Base-by-base conservation (phyloP, 208 protist genomes). In the Leishmania martiniquensis region DNA sequence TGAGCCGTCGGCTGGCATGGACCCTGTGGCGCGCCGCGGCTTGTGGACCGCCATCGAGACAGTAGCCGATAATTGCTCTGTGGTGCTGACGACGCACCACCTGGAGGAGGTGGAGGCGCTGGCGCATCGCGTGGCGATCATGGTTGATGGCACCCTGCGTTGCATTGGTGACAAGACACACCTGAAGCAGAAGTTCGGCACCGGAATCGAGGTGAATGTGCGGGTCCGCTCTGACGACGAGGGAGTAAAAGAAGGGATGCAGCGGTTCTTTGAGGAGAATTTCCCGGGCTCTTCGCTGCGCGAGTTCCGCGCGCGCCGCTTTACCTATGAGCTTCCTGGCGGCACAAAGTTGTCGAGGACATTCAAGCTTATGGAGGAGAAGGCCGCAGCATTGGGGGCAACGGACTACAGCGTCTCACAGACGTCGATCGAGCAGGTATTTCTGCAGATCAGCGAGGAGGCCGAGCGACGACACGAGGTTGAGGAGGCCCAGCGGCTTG, bases 21-120 rank as follows among this genome's bases (percentile, higher is more conserved):
- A n/a, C n/a, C n/a, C n/a, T n/a, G n/a, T n/a, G n/a, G n/a, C n/a
- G n/a, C n/a, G n/a, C n/a, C n/a, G n/a, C n/a, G n/a, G n/a, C n/a
- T n/a, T n/a, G n/a, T n/a, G n/a, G n/a, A n/a, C n/a, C n/a, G n/a
- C n/a, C n/a, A n/a, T n/a, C n/a, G n/a, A n/a, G n/a, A n/a, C n/a
- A n/a, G n/a, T n/a, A n/a, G n/a, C n/a, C n/a, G n/a, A n/a, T n/a
- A n/a, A n/a, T n/a, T 91, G 89, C 81, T 89, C 92, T 32, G 84
- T 96, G 5, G 87, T 96, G 75, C 80, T 99, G 70, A 98, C 96
- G 67, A 98, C 96, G 63, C 97, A 99, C 77, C 94, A 97, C 72
- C 87, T 99, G 86, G 95, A 98, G 76, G 97, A 99, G 89, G 90
- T 93, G 77, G 95, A 98, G 81, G 93, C 93, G 7, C 80, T 99